phyloP scores from a whole-genome alignment of 2,329 filamentous ascomycete genomes.

The Sordariomycetes sp. region DNA sequence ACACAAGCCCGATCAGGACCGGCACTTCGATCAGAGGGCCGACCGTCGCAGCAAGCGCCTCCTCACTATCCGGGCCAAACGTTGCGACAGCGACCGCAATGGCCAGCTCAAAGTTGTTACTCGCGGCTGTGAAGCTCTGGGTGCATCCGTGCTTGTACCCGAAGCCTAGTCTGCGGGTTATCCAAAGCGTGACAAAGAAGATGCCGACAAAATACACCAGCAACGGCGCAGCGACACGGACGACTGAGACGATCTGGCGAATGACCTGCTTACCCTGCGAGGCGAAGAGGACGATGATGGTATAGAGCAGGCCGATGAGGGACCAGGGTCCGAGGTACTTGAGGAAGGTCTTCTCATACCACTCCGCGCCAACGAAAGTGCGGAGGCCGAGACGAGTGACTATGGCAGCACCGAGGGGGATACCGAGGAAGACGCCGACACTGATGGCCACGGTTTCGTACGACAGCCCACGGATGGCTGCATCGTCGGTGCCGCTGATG shows the following conservation, averaged over 20 bases:
- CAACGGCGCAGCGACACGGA: conserved; percentile 72
- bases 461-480: conserved; percentile 24
- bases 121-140: conserved; percentile 82
- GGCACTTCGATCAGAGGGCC: conserved; percentile 83
- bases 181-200: conserved; percentile 59
- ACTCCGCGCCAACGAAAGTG: conserved; percentile 39
- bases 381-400: conserved; percentile 61
- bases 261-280: conserved; percentile 71
- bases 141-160: conserved; percentile 62
- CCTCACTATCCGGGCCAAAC: conserved; percentile 67
- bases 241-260: conserved; percentile 73
- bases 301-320: conserved; percentile 76
- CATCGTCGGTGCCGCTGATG: conserved; percentile 42
- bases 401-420: conserved; percentile 71
- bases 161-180: conserved; percentile 59
- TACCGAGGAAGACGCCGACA: conserved; percentile 77
- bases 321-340: conserved; percentile 63
- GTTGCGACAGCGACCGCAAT: conserved; percentile 81
- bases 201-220: conserved; percentile 72
- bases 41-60: conserved; percentile 75
- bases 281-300: conserved; percentile 78
- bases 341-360: conserved; percentile 65
- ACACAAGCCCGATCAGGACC: conserved; percentile 68
- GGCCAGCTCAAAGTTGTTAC: conserved; percentile 88
- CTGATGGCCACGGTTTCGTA: conserved; percentile 68